Evolutionary conservation across 805 yeast species (phyloP).

Genomic region (Cyberlindnera veronae): DNA sequence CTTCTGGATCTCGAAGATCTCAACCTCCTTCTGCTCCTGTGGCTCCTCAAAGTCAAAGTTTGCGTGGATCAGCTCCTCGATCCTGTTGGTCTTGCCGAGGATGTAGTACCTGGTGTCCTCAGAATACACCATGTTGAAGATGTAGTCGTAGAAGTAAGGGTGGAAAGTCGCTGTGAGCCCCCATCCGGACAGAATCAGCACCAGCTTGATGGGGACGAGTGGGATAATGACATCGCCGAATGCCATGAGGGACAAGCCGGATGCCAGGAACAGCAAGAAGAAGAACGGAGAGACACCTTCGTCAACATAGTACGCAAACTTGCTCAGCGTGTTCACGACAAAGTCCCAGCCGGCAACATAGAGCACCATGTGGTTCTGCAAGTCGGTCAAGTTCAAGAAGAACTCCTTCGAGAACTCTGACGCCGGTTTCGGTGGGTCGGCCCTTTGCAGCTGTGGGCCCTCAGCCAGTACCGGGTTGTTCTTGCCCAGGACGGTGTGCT

Average conservation of each 20-base stretch:
- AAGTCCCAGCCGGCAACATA: constrained; percentile 64
- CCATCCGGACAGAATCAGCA: constrained; percentile 49
- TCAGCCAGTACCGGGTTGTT: constrained; percentile 44
- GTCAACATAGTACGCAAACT: constrained; percentile 61
- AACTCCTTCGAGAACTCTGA: constrained; percentile 80
- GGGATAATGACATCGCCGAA: constrained; percentile 28
- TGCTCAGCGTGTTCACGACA: constrained; percentile 43
- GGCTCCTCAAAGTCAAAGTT: constrained; percentile 39
- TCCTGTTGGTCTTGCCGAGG: constrained; percentile 43
- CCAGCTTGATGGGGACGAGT: constrained; percentile 33
- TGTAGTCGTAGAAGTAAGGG: constrained; percentile 47
- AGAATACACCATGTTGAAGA: constrained; percentile 48
- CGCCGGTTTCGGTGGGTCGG: constrained; percentile 47
- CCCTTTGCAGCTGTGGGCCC: constrained; percentile 33
- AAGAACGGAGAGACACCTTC: constrained; percentile 54
- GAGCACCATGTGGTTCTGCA: constrained; percentile 74
- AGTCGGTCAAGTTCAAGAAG: constrained; percentile 71
- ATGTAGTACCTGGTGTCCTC: constrained; percentile 61
- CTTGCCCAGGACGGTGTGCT: constrained; percentile 28
- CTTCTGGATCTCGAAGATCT: constrained; percentile 65
- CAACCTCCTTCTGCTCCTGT: constrained; percentile 48
- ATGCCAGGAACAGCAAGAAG: constrained; percentile 38
- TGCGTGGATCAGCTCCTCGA: constrained; percentile 41
- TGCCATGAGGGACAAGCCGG: constrained; percentile 30
- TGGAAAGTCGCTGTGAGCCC: constrained; percentile 39